A percentile compares a stretch with the other conserved stretches of the same genome.
phyloP scores from a whole-genome alignment of 495 filamentous ascomycete genomes.

The Hypoxylon perforatum region DNA sequence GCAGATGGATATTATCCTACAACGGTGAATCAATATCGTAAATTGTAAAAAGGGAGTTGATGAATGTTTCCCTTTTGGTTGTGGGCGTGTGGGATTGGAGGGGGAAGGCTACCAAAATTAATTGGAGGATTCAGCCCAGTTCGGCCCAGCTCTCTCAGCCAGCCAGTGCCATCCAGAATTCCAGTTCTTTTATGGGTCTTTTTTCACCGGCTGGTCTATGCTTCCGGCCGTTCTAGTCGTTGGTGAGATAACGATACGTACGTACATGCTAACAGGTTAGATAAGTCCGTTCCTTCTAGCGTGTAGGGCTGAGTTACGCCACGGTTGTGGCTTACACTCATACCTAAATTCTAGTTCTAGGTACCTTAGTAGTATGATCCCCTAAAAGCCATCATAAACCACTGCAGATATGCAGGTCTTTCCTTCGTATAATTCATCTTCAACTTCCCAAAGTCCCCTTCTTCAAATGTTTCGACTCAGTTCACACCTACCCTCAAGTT shows the following conservation, averaged over 20 bases:
- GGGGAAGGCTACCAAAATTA: conserved; percentile 37
- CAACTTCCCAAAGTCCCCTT: conserved; percentile 4
- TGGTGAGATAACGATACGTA: background rate
- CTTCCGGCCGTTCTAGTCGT: background rate
- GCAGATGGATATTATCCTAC: conserved; percentile 25
- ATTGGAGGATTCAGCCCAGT: conserved; percentile 36
- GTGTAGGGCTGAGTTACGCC: no score
- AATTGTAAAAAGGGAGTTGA: conserved; percentile 15
- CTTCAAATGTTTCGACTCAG: conserved; percentile 9
- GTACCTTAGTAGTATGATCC: no score
- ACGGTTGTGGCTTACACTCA: no score
- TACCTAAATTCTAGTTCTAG: background rate
- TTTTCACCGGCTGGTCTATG: background rate
- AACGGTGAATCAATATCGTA: conserved; percentile 34
- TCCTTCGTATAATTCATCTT: no score
- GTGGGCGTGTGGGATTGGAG: conserved; percentile 21
- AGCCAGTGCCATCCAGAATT: conserved; percentile 2
- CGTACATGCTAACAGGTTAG: background rate
- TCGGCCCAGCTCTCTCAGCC: conserved; percentile 37
- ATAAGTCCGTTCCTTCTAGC: background rate
- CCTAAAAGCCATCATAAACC: no score
- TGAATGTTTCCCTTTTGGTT: conserved; percentile 21
- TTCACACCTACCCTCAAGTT: conserved; percentile 9
- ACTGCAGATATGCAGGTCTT: no score
- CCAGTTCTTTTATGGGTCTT: background rate